Evolutionary conservation across 1,284 basidiomycete genomes (phyloP).

Genomic region (Leccinum pachyderme): DNA sequence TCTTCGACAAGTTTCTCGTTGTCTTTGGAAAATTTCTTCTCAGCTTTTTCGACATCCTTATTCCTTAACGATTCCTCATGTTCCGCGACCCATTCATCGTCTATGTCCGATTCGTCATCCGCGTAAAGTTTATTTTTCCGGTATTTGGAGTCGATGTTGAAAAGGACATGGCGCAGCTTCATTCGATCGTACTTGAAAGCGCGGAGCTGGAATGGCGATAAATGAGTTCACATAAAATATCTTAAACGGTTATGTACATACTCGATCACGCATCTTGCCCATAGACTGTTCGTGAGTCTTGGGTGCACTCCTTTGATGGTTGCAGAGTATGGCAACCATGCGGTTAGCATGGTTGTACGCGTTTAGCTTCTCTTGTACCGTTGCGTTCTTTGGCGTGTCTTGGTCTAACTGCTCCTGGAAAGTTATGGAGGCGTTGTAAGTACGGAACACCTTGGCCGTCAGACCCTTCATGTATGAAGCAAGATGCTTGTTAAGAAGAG

Average conservation of each 20-base stretch:
- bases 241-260: conserved; percentile 35
- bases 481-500: conserved; percentile 86
- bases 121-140: conserved; percentile 81
- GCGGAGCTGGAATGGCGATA: conserved; percentile 48
- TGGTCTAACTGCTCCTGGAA: conserved; percentile 87
- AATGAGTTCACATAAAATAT: conserved; percentile 3
- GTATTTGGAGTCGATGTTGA: conserved; percentile 71
- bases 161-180: conserved; percentile 83
- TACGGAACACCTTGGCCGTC: conserved; percentile 98
- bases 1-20: conserved; percentile 85
- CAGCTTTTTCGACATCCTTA: conserved; percentile 82
- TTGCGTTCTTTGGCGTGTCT: conserved; percentile 67
- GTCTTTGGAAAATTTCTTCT: conserved; percentile 88
- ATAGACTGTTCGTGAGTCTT: conserved; percentile 91
- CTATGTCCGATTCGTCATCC: conserved; percentile 88
- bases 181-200: conserved; percentile 91
- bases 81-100: conserved; percentile 84
- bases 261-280: conserved; percentile 89
- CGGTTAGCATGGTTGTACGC: conserved; percentile 96
- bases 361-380: conserved; percentile 89
- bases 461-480: conserved; percentile 92
- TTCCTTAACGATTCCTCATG: conserved; percentile 80
- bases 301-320: conserved; percentile 92
- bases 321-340: conserved; percentile 93
- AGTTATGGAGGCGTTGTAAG: conserved; percentile 94